Conservation (phyloP, 2,329 filamentous ascomycete species). For the Fusarium irregulare region DNA sequence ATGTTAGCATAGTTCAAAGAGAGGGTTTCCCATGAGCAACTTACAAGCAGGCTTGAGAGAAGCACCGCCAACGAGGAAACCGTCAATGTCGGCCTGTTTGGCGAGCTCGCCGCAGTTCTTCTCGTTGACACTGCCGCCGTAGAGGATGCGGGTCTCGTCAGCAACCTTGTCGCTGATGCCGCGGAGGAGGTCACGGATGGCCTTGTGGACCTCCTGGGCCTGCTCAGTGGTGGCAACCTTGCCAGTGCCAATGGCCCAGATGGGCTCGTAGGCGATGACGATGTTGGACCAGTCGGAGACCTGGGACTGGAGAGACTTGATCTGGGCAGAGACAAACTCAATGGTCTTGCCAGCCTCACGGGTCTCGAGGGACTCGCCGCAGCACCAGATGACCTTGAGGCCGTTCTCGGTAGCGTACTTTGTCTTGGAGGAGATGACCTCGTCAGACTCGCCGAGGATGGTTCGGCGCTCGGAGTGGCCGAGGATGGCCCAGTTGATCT, state of each 20-base stretch:
- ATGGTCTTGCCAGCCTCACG: slow-evolving; percentile 88
- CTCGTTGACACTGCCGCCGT: slow-evolving; percentile 95
- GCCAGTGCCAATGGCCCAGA: slow-evolving; percentile 96
- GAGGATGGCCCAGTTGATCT: slow-evolving; percentile 89
- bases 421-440: slow-evolving; percentile 91
- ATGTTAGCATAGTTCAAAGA: slow-evolving; percentile 1
- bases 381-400: slow-evolving; percentile 94
- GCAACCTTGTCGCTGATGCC: slow-evolving; percentile 79
- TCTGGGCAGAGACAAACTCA: slow-evolving; percentile 84
- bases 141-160: slow-evolving; percentile 92
- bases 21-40: slow-evolving; percentile 50
- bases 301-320: slow-evolving; percentile 82
- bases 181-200: slow-evolving; percentile 89
- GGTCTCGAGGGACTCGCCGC: slow-evolving; percentile 94
- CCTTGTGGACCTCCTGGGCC: slow-evolving; percentile 93
- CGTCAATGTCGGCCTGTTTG: slow-evolving; percentile 95
- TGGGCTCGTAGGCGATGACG: slow-evolving; percentile 98
- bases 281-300: slow-evolving; percentile 91
- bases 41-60: slow-evolving; percentile 95
- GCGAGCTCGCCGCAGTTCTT: slow-evolving; percentile 97
- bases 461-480: slow-evolving; percentile 96
- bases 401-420: slow-evolving; percentile 91
- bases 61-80: slow-evolving; percentile 96
- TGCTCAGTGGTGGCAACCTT: slow-evolving; percentile 90
- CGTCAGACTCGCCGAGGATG: slow-evolving; percentile 86